phyloP scores from a whole-genome alignment of 257 asterid genomes.

The Rehmannia glutinosa region DNA sequence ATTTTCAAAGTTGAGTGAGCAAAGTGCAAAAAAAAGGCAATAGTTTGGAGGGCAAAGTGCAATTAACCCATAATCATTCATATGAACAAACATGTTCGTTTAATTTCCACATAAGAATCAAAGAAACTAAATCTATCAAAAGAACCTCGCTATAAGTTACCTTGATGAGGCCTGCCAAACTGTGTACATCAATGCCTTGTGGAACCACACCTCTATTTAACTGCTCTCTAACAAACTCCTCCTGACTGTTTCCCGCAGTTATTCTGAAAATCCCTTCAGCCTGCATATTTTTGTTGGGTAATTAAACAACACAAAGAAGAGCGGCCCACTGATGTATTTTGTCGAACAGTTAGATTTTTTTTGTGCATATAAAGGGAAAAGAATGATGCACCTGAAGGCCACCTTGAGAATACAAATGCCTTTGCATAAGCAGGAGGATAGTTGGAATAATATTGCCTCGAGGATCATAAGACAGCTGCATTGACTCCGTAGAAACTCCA shows the following conservation, averaged over 20 bases:
- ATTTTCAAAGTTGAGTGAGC: too few relatives aligned
- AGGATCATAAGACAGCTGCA: slow-evolving; percentile 89
- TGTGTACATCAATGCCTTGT: slow-evolving; percentile 88
- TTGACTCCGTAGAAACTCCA: slow-evolving; percentile 97
- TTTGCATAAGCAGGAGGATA: slow-evolving; percentile 86
- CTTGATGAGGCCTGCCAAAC: slow-evolving; percentile 95
- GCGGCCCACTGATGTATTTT: not conserved
- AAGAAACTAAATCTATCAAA: too few relatives aligned
- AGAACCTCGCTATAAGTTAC: slow-evolving; percentile 26
- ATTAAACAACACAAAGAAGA: not conserved
- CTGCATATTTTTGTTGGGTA: too few relatives aligned
- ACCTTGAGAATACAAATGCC: slow-evolving; percentile 74
- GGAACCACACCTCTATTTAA: slow-evolving; percentile 83
- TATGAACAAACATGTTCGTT: too few relatives aligned
- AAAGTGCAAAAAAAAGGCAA: too few relatives aligned
- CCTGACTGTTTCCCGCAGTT: slow-evolving; percentile 93
- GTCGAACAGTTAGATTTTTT: not conserved
- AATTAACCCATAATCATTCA: too few relatives aligned
- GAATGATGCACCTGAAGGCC: slow-evolving; percentile 67
- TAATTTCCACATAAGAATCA: too few relatives aligned
- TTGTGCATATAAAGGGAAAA: not conserved
- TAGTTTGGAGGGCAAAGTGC: too few relatives aligned
- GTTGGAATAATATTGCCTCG: slow-evolving; percentile 94
- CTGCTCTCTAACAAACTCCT: slow-evolving; percentile 94
- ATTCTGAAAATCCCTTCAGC: slow-evolving; percentile 97